Evolutionary conservation across 116 monocot species (phyloP).

Genomic region (Iris pallida): DNA sequence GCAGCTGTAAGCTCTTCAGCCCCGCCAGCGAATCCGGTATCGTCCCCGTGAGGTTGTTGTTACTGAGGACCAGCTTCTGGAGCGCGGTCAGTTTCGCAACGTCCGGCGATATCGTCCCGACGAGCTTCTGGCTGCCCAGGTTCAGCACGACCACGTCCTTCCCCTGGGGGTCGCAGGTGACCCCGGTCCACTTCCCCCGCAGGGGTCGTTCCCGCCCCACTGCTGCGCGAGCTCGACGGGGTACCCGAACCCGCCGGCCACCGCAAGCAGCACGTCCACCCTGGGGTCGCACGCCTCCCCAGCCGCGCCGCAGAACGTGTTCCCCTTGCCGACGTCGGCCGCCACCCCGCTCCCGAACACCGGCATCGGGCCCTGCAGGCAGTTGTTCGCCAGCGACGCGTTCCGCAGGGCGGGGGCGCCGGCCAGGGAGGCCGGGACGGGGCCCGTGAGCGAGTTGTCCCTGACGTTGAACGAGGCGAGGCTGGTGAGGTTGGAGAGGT

Average conservation of each 20-base stretch:
- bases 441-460: constrained; percentile 71
- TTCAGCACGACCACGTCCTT: constrained; percentile 45
- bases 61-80: constrained; percentile 43
- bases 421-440: constrained; percentile 49
- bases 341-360: constrained; percentile 12
- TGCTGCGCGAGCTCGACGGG: constrained; percentile 35
- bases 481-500: constrained; percentile 29
- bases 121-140: constrained; percentile 43
- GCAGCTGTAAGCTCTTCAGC: constrained; percentile 21
- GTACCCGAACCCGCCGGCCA: constrained; percentile 70
- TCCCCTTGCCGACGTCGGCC: constrained; percentile 37
- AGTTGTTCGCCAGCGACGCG: constrained; percentile 61
- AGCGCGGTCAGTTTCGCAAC: constrained; percentile 53
- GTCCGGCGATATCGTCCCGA: constrained; percentile 57
- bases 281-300: constrained; percentile 44
- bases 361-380: constrained; percentile 70
- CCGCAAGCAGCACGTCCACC: constrained; percentile 37
- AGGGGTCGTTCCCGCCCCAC: constrained; percentile 81
- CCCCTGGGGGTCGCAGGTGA: constrained; percentile 41
- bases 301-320: constrained; percentile 50
- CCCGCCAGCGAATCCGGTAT: constrained; percentile 30
- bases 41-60: constrained; percentile 40
- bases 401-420: constrained; percentile 23
- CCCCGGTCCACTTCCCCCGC: constrained; percentile 42
- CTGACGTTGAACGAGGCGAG: constrained; percentile 49